phyloP scores from a whole-genome alignment of 164 flowering plant species.

The Vitis riparia region DNA sequence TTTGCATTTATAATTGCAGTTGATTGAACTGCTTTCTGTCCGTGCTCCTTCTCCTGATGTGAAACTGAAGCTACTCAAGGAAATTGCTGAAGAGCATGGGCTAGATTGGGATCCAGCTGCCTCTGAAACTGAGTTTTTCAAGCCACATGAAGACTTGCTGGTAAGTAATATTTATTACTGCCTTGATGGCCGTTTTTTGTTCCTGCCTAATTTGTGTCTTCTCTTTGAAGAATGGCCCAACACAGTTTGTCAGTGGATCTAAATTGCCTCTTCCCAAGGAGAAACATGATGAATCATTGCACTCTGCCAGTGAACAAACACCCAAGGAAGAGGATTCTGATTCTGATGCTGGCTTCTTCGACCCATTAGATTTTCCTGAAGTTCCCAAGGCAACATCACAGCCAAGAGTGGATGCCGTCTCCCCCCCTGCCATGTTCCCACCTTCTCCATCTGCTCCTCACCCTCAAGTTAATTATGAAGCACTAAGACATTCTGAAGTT shows the following conservation, averaged over 20 bases:
- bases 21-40: constrained; percentile 79
- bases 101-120: constrained; percentile 90
- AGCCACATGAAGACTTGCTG: constrained; percentile 83
- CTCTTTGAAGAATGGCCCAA: constrained; percentile 72
- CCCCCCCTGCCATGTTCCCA: constrained; percentile 32
- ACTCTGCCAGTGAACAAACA: constrained; percentile 30
- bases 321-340: constrained; percentile 34
- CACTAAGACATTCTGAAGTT: constrained; percentile 16
- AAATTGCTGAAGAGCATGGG: constrained; percentile 91
- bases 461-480: constrained; percentile 30
- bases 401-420: constrained; percentile 26
- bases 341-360: constrained; percentile 54
- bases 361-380: constrained; percentile 72
- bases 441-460: constrained; percentile 24
- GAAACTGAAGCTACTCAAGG: constrained; percentile 83
- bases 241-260: constrained; percentile 68
- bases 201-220: constrained; percentile 6
- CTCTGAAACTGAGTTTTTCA: constrained; percentile 73
- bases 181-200: not conserved
- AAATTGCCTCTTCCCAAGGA: constrained; percentile 74
- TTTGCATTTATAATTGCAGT: constrained; percentile 36
- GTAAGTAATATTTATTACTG: constrained; percentile 33
- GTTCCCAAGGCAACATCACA: constrained; percentile 62
- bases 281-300: constrained; percentile 54
- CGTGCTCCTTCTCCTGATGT: constrained; percentile 85